A percentile compares a stretch with the other conserved stretches of the same genome.
These are phyloP conservation scores for Aspergillus sparsus DNA, from an alignment of 495 filamentous ascomycete species.

Conservation along the genomic window DNA sequence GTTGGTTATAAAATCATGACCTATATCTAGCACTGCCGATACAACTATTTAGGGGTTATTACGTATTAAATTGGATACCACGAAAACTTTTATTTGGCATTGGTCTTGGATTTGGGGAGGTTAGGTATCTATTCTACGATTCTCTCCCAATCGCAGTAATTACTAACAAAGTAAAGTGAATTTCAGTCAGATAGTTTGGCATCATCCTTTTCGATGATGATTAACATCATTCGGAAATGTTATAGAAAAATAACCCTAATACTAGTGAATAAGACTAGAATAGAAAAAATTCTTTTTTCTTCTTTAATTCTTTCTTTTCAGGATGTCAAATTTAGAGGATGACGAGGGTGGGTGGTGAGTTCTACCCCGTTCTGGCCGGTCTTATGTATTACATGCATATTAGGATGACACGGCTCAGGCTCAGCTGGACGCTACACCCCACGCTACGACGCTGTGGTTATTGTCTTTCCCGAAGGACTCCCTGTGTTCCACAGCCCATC, in stretches of 20 bases:
- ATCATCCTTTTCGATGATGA: no score
- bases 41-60: constrained; percentile 4
- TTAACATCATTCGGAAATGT: no score
- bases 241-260: not conserved
- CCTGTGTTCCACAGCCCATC: constrained; percentile 8
- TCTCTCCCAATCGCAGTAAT: not conserved
- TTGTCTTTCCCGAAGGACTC: constrained; percentile 6
- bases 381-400: constrained; percentile 28
- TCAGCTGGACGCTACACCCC: constrained; percentile 32
- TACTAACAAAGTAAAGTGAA: not conserved
- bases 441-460: constrained; percentile 20
- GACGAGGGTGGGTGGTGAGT: constrained; percentile 9
- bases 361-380: constrained; percentile 11
- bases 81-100: not conserved
- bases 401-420: constrained; percentile 29
- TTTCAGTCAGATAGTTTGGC: no score
- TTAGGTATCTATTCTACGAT: not conserved
- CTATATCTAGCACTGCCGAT: not conserved
- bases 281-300: not conserved
- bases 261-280: not conserved
- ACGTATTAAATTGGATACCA: not conserved
- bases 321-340: not conserved
- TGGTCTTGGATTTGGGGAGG: not conserved
- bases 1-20: not conserved
- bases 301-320: constrained; percentile 1